Percentiles rank a stretch among this genome's conserved stretches.
Evolutionary conservation across 805 yeast genomes (phyloP).

Genomic region (Sugiyamaella valdiviana): DNA sequence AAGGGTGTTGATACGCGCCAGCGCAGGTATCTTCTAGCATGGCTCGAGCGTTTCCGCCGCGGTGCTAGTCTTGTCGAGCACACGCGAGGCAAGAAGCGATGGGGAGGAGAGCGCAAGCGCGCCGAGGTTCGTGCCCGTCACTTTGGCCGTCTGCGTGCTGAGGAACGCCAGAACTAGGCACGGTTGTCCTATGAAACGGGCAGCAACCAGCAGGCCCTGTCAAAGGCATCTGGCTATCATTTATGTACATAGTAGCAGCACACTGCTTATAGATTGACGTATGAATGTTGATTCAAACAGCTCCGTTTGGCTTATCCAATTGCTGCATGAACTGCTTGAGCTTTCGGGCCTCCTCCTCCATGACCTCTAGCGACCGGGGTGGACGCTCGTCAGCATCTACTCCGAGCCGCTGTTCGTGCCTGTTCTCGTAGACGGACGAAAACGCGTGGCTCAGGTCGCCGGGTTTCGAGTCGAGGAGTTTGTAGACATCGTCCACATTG

Average conservation of each 20-base stretch:
- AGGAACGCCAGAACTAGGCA: slow-evolving; percentile 16
- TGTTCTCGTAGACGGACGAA: slow-evolving; percentile 25
- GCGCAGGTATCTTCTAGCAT: slow-evolving; percentile 59
- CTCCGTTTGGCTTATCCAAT: too few relatives aligned
- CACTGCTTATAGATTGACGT: not conserved
- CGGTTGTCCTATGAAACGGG: too few relatives aligned
- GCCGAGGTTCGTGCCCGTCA: slow-evolving; percentile 52
- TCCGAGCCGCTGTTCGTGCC: slow-evolving; percentile 23
- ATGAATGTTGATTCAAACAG: not conserved
- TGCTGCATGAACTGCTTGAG: slow-evolving; percentile 28
- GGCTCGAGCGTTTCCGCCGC: slow-evolving; percentile 61
- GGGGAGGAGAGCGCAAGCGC: slow-evolving; percentile 84
- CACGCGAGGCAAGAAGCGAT: slow-evolving; percentile 62
- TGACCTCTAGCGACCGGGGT: slow-evolving; percentile 53
- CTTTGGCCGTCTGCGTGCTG: slow-evolving; percentile 30
- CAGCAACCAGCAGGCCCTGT: not conserved
- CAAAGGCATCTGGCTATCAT: too few relatives aligned
- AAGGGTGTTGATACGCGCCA: slow-evolving; percentile 69
- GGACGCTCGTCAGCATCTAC: slow-evolving; percentile 48
- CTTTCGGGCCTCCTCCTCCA: slow-evolving; percentile 65
- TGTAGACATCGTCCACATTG: slow-evolving; percentile 73
- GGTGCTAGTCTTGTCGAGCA: slow-evolving; percentile 51
- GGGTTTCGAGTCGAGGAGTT: slow-evolving; percentile 51
- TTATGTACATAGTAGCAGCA: not conserved
- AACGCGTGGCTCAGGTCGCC: slow-evolving; percentile 40